Evolutionary conservation across 306 rosid species (phyloP), one percentile per base, ranked within the genome.

Genomic region (Purshia tridentata): DNA sequence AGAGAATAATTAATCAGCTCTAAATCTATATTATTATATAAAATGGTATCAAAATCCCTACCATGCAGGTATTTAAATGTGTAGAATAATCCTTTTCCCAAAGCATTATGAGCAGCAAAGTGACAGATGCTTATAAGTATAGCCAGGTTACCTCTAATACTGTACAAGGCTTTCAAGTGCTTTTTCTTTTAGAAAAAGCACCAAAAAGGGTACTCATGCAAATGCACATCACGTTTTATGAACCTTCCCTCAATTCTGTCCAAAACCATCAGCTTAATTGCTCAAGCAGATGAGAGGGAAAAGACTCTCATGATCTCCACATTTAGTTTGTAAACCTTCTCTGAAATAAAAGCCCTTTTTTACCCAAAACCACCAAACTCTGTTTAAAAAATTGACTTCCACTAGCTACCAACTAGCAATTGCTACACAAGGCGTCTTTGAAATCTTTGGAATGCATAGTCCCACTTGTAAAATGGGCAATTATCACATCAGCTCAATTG

Each of bases 401-500:
- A 81, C 83, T 75, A 54, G 39, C 18, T 16, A 74, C 44, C 49
- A 13, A 54, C 53, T 79, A 77, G 75, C 76, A 77, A 77, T 83
- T 71, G 57, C 35, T 54, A 69, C 59, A 59, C 59, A 60, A 13
- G 56, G 89, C 76, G 82, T 74, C 88, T 83, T 81, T 83, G 86
- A 88, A 77, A 52, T 59, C 45, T 19, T 58, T 47, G 50, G n/a
- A 29, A 39, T 70, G 45, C 65, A 23, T 14, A 63, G 66, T 65
- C 66, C 67, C 54, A 75, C 63, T 45, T 35, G 45, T 45, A 0
- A 65, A 71, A 73, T 65, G 45, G 55, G 18, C 54, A 45, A 67
- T 48, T 13, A 46, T 47, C 53, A 41, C 42, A 35, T 20, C 23
- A 35, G 14, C 58, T 56, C 74, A 71, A 14, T 49, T 44, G 56